phyloP scores from a whole-genome alignment of 768 basidiomycete genomes.

The Lactarius psammicola region DNA sequence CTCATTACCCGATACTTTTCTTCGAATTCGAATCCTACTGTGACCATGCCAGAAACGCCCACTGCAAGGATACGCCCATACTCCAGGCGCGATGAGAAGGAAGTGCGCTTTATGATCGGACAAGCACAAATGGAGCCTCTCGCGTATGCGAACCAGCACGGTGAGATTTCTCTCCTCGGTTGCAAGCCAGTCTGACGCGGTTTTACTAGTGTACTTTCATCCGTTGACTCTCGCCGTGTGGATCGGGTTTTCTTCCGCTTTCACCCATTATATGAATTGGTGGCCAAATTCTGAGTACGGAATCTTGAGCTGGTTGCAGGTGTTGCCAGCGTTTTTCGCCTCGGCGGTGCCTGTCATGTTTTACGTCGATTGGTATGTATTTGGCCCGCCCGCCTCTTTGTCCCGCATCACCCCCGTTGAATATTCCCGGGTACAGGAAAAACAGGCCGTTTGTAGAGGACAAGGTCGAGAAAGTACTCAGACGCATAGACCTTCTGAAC shows the following conservation, averaged over 20 bases:
- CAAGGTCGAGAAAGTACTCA: slow-evolving; percentile 49
- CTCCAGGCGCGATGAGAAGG: slow-evolving; percentile 51
- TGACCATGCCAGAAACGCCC: slow-evolving; percentile 30
- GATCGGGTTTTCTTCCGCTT: slow-evolving; percentile 55
- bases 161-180: slow-evolving; percentile 37
- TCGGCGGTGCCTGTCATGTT: slow-evolving; percentile 64
- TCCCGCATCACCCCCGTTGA: not conserved
- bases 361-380: slow-evolving; percentile 63
- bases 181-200: not conserved
- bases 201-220: slow-evolving; percentile 48
- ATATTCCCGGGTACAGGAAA: slow-evolving; percentile 44
- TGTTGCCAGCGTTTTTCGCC: slow-evolving; percentile 66
- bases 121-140: slow-evolving; percentile 66
- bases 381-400: slow-evolving; percentile 4
- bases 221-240: slow-evolving; percentile 61
- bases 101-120: slow-evolving; percentile 61
- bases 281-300: slow-evolving; percentile 57
- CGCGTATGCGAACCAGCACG: slow-evolving; percentile 60
- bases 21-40: not conserved
- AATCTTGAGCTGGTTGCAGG: slow-evolving; percentile 50
- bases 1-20: not conserved
- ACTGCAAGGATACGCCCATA: slow-evolving; percentile 54
- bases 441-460: slow-evolving; percentile 70
- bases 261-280: slow-evolving; percentile 62
- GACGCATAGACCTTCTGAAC: slow-evolving; percentile 53